These are phyloP conservation scores for Pulveroboletus sp. DNA, from an alignment of 768 basidiomycete species.

Conservation along the genomic window DNA sequence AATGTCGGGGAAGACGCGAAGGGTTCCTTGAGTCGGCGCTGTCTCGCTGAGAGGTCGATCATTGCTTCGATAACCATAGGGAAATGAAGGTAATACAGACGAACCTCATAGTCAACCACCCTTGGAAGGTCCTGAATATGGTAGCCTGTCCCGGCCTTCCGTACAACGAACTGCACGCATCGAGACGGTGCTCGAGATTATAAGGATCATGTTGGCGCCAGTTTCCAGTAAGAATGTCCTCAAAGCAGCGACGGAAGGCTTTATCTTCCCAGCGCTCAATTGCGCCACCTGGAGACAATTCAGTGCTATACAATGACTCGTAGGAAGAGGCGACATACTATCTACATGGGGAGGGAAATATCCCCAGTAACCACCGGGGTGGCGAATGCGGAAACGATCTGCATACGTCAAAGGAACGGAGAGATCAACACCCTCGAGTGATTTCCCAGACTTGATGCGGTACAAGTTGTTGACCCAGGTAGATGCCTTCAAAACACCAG, in stretches of 20 bases:
- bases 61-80: neutral
- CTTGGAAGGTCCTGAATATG: constrained; percentile 67
- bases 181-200: constrained; percentile 54
- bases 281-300: constrained; percentile 48
- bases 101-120: constrained; percentile 73
- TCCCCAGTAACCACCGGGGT: constrained; percentile 59
- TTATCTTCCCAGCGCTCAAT: constrained; percentile 77
- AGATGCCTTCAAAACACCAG: constrained; percentile 56
- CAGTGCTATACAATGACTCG: too few species aligned
- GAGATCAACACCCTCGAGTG: constrained; percentile 55
- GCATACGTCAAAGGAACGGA: constrained; percentile 65
- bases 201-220: constrained; percentile 71
- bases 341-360: constrained; percentile 54
- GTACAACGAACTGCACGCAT: constrained; percentile 64
- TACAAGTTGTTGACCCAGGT: constrained; percentile 68
- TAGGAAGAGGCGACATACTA: constrained; percentile 34
- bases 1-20: constrained; percentile 67
- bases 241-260: constrained; percentile 55
- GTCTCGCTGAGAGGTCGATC: constrained; percentile 44
- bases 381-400: constrained; percentile 71
- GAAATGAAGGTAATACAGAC: constrained; percentile 1
- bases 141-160: constrained; percentile 51
- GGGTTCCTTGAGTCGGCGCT: constrained; percentile 65
- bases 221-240: constrained; percentile 55
- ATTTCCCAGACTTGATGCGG: constrained; percentile 37